A percentile compares a stretch with the other conserved stretches of the same genome.
These are phyloP conservation scores for Metschnikowia vanudenii DNA, from an alignment of 805 yeast genomes.

Conservation along the genomic window DNA sequence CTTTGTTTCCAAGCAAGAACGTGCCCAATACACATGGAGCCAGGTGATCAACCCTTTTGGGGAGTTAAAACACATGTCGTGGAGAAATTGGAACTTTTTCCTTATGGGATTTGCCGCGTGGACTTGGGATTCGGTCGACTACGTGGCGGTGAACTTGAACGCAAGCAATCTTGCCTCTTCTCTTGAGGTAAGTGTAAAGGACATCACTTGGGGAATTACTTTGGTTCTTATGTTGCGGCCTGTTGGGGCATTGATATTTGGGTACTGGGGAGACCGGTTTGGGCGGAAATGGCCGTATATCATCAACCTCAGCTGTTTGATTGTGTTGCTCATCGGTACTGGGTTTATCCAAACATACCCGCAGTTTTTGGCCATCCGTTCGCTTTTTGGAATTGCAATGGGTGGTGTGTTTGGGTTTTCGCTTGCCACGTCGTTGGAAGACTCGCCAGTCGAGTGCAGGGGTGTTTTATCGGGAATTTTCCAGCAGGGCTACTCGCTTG, in stretches of 20 bases:
- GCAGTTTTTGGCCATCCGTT: slow-evolving; percentile 62
- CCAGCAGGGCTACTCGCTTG: slow-evolving; percentile 79
- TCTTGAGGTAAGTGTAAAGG: slow-evolving; percentile 46
- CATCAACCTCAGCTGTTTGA: slow-evolving; percentile 40
- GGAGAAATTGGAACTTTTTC: slow-evolving; percentile 50
- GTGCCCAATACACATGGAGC: slow-evolving; percentile 36
- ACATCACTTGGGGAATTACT: slow-evolving; percentile 69
- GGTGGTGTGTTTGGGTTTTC: slow-evolving; percentile 70
- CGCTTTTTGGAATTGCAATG: slow-evolving; percentile 68
- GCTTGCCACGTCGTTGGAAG: slow-evolving; percentile 66
- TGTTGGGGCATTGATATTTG: slow-evolving; percentile 61
- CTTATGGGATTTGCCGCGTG: slow-evolving; percentile 54
- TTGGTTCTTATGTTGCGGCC: slow-evolving; percentile 67
- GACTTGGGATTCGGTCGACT: slow-evolving; percentile 69
- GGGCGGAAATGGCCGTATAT: slow-evolving; percentile 63
- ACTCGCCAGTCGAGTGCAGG: slow-evolving; percentile 55
- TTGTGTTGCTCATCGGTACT: slow-evolving; percentile 58
- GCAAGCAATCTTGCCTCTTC: slow-evolving; percentile 47
- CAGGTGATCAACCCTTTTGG: slow-evolving; percentile 42
- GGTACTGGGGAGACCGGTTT: slow-evolving; percentile 55
- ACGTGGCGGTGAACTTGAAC: slow-evolving; percentile 55
- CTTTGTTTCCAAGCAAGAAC: slow-evolving; percentile 45
- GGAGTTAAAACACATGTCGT: slow-evolving; percentile 17
- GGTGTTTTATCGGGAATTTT: slow-evolving; percentile 66
- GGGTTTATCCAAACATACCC: slow-evolving; percentile 57